Evolutionary conservation across 345 rosid genomes (phyloP), one percentile per base, ranked within the genome.

Genomic region (Hypericum androsaemum): DNA sequence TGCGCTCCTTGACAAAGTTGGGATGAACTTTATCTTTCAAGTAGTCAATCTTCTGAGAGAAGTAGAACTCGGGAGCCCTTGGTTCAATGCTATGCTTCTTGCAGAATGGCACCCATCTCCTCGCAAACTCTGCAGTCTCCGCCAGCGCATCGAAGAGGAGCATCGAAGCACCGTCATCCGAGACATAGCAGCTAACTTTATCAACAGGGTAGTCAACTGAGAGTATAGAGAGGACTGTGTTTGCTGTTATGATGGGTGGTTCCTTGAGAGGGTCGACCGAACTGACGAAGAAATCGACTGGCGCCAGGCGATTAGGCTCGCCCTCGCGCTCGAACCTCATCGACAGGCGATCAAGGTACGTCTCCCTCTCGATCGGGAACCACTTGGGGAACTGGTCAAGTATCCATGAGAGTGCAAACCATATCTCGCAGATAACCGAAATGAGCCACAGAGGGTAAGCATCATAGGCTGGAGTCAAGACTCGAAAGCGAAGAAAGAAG

Each of bases 381-480:
- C 98, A 92, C 78, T 92, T 92, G 5, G 96, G 96, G 67, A 92
- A 92, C 80, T 92, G 98, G 13, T 92, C 96, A 1, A 92, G 96
- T 10, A 92, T 92, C 98, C 98, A 92, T 37, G 96, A 92, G 45
- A 87, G 64, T 0, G 89, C 98, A 49, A 87, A 92, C 98, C 98
- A 92, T 12, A 84, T 76, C 71, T 92, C 96, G 37, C 96, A 92
- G 49, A 87, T 84, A 40, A 90, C 95, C 39, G 98, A 90, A 62
- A 80, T 81, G 37, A 88, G 82, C 98, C 98, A 90, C 17, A 90
- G 67, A 7, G 98, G 89, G 63, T 53, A 87, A 17, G 98, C 98
- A 57, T 92, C 98, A 3, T 54, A 53, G 7, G 96, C 96, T 42
- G 98, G 98, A 56, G 95, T 92, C 62, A 82, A 47, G 63, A 92